phyloP scores from a whole-genome alignment of 768 basidiomycete species.

The Leucocoprinus birnbaumii region DNA sequence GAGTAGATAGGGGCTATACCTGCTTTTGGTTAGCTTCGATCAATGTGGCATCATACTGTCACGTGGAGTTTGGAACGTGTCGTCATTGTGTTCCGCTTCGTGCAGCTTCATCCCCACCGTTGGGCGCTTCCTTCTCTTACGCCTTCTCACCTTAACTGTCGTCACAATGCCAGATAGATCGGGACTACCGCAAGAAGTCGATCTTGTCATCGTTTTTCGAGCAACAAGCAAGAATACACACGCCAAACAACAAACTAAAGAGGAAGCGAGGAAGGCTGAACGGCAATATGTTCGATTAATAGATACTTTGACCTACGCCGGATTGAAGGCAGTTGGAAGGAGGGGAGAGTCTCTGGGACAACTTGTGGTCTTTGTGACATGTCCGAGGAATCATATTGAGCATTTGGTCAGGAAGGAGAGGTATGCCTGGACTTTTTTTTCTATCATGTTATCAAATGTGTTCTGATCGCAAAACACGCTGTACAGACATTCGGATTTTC shows the following conservation, averaged over 20 bases:
- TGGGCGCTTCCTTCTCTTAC: not conserved
- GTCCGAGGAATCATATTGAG: conserved; percentile 57
- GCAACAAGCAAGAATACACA: conserved; percentile 44
- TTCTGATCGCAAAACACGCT: conserved; percentile 1
- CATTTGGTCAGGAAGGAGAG: conserved; percentile 72
- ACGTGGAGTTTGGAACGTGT: conserved; percentile 6
- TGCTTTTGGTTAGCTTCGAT: not conserved
- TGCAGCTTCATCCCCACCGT: not conserved
- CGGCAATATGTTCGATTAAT: conserved; percentile 68
- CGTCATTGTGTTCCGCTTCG: conserved; percentile 5
- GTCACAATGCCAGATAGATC: conserved; percentile 16
- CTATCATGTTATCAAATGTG: not conserved
- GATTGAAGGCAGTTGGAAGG: conserved; percentile 69
- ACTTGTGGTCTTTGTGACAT: conserved; percentile 73
- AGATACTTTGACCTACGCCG: conserved; percentile 57
- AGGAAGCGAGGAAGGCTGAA: conserved; percentile 63
- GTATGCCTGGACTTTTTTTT: conserved; percentile 43
- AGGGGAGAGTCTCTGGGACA: conserved; percentile 77
- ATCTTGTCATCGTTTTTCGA: conserved; percentile 73
- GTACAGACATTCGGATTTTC: conserved; percentile 68
- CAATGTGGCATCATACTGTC: not conserved
- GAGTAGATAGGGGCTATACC: not conserved
- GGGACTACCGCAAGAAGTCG: conserved; percentile 48
- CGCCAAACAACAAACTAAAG: conserved; percentile 53
- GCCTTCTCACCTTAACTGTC: not conserved